Base-by-base conservation (phyloP, 441 rosid species). In the Pelargonium cotyledonis region DNA sequence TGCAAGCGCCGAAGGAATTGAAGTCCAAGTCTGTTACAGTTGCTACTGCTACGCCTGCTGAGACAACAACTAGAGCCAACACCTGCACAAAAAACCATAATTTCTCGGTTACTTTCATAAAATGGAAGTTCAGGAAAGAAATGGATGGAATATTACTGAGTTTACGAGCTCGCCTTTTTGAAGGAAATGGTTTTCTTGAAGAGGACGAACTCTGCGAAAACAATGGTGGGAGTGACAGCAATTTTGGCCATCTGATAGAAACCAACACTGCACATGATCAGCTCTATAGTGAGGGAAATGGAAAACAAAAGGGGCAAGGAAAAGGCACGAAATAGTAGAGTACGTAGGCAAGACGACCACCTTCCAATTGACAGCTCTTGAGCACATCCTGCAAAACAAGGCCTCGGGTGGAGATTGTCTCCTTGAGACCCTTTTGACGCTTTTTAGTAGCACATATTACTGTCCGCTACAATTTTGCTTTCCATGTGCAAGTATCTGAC, bases 161-260 rank as follows among this genome's bases (percentile, higher is more conserved):
- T 5, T 23, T 55, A 49, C n/a, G 62, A 31, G 38, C 23, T 43
- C 51, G 69, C 77, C 78, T 75, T 71, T 40, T 64, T 44, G 14
- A 8, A 3, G n/a, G 78, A 70, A 51, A 71, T 71, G 38, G 53
- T 70, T 57, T 71, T 75, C 43, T 62, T 66, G 66, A 66, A 44
- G 38, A 75, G 78, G 0, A 67, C 41, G 72, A 75, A 75, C 21
- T 75, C 78, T 0, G 78, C 49, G 0, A 75, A 63, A 2, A 75
- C 78, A 14, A 75, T 75, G 29, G 78, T 75, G 0, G 78, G 78
- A 68, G 78, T 75, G n/a, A 75, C 78, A 0, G 78, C 78, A n/a
- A 75, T 75, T 46, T 75, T 75, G 60, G 78, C 78, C 78, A 75
- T 75, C 55, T 75, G 78, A 65, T 75, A 75, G 69, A 75, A 75